Evolutionary conservation across 1,284 basidiomycete species (phyloP), one percentile per base, ranked within the genome.

Genomic region (Rhodotorula sp.): DNA sequence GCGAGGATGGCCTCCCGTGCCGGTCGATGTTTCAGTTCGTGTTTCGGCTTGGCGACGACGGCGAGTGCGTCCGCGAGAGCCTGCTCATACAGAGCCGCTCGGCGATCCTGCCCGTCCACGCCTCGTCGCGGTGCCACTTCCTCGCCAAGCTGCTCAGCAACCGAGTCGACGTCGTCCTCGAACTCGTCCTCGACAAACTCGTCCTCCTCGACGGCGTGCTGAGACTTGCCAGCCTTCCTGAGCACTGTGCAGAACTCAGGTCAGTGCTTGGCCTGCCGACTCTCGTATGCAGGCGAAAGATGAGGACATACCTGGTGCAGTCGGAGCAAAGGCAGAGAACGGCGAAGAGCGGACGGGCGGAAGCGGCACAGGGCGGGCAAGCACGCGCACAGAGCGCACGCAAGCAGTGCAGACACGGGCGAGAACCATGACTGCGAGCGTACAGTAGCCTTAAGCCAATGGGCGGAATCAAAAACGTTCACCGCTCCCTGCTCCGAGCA

Each of bases 121-220:
- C 45, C 24, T 17, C 48, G 60, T 15, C 29, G 48, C 22, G 30
- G 30, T n/a, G 30, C 24, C 53, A 15, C 15, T 15, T 12, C n/a
- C n/a, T 54, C 18, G 33, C 12, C 48, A 29, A 29, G 37, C 37
- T 42, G 37, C 37, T 42, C 12, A 14, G 22, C 22, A 10, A 44
- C 14, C 12, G 64, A 18, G 10, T 60, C 51, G 58, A 60, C n/a
- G 37, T 67, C 66, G 60, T 67, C 63, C 44, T 64, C 66, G 53
- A 67, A 62, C 37, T 54, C 33, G 54, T 67, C 66, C 60, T 61
- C 65, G 44, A 48, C 45, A 14, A 61, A 61, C 42, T 62, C 62
- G 4, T 64, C 62, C n/a, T 67, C 66, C 26, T 49, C 66, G 48
- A 53, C 49, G 12, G 53, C 58, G 26, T 45, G 42, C 26, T 24